Evolutionary conservation across 2,329 filamentous ascomycete genomes (phyloP).

Genomic region (Lasiodiplodia gonubiensis): DNA sequence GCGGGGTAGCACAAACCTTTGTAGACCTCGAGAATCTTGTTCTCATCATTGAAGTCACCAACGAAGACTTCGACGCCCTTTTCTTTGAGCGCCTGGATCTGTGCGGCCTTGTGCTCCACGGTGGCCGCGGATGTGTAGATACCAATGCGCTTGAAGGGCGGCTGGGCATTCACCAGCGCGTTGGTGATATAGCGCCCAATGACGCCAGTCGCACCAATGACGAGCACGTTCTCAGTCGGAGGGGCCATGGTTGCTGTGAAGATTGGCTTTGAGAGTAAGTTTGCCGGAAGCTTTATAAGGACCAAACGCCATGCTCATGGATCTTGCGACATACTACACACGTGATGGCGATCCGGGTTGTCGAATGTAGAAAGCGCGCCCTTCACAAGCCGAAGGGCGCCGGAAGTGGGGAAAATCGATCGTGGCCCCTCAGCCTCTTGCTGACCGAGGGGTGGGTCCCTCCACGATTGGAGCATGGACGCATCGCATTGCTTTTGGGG

Average conservation of each 20-base stretch:
- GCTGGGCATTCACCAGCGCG: slow-evolving; percentile 54
- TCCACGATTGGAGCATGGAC: background rate
- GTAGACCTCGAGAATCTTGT: slow-evolving; percentile 63
- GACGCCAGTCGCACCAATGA: slow-evolving; percentile 60
- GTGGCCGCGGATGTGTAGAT: slow-evolving; percentile 63
- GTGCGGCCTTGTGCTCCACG: slow-evolving; percentile 55
- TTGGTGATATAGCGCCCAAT: slow-evolving; percentile 60
- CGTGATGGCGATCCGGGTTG: background rate
- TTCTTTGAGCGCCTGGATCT: slow-evolving; percentile 55
- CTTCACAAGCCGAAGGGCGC: background rate
- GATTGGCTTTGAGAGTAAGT: background rate
- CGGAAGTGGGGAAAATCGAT: background rate
- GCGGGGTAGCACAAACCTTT: slow-evolving; percentile 44
- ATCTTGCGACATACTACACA: slow-evolving; percentile 9
- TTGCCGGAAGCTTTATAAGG: background rate
- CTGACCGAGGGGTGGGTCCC: slow-evolving; percentile 1
- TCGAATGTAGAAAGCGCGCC: background rate
- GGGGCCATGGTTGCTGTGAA: slow-evolving; percentile 15
- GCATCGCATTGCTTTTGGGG: background rate
- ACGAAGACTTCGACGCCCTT: slow-evolving; percentile 61
- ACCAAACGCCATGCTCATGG: slow-evolving; percentile 3
- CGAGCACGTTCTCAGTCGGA: slow-evolving; percentile 52
- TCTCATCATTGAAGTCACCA: slow-evolving; percentile 60
- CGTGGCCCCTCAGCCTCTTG: slow-evolving; percentile 3
- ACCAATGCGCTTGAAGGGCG: slow-evolving; percentile 55